Evolutionary conservation across 2,329 filamentous ascomycete genomes (phyloP), one percentile per base, ranked within the genome.

Genomic region (Ophiosphaerella herpotricha): DNA sequence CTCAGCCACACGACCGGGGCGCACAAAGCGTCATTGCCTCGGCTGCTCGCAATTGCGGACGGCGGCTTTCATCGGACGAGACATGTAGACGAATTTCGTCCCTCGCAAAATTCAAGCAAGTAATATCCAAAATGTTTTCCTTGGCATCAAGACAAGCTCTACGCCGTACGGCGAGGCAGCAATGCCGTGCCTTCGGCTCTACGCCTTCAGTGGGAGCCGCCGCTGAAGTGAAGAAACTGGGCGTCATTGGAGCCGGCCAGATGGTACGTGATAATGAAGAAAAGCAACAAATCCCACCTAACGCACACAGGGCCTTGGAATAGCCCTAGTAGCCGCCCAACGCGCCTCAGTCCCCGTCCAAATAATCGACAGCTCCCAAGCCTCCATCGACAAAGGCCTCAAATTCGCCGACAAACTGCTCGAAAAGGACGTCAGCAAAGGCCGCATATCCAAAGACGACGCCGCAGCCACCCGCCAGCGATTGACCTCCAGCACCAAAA

Each of bases 371-470:
- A 88, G 77, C 54, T 94, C 88, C 9, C 86, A 96, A 75, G 83
- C 86, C 39, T 90, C 93, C 13, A 81, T 99, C 55, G 87, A 94
- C 68, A 97, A 95, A 78, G 91, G 91, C 39, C 75, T 97, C 41
- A 86, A 87, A 52, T 97, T 99, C 75, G 93, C 93, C 61, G 91
- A 97, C 69, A 97, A 96, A 74, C 86, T 99, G 6, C 85, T 99
- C 5, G 86, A 88, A 57, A 99, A 97, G 75, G 91, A 97, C 75
- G 89, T 99, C 21, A 79, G 86, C 67, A 99, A 97, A 77, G 83
- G 90, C 52, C 86, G 89, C 54, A 85, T 97, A 58, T 91, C 90
- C 8, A 86, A 91, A 72, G 85, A 90, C 41, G 85, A 93, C 59
- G 90, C 94, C 16, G 84, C 90, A 60, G 81, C 85, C 41, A 84